Evolutionary conservation across 257 asterid species (phyloP).

Genomic region (Capsicum baccatum): DNA sequence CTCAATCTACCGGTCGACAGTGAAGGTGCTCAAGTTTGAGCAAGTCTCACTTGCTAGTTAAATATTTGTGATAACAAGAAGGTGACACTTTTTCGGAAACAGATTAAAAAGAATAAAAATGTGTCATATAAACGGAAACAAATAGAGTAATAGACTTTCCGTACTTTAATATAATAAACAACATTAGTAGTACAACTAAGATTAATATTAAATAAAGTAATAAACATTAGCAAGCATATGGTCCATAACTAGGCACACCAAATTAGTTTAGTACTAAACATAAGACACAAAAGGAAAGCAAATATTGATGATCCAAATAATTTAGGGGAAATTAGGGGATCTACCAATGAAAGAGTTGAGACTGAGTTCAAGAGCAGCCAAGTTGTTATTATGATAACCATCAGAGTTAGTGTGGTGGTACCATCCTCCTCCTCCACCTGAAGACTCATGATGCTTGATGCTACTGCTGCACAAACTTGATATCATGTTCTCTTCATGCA

Average conservation of each 20-base stretch:
- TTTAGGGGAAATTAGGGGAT: conserved; percentile 42
- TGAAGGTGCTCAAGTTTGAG: too few species aligned
- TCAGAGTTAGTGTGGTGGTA: conserved; percentile 23
- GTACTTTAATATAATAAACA: not conserved
- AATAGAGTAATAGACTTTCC: not conserved
- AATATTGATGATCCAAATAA: not conserved
- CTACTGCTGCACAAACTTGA: conserved; percentile 34
- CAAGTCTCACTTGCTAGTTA: too few species aligned
- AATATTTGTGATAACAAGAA: too few species aligned
- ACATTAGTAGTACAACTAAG: conserved; percentile 17
- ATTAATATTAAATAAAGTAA: not conserved
- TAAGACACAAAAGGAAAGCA: not conserved
- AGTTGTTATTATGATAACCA: conserved; percentile 17
- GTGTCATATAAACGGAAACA: too few species aligned
- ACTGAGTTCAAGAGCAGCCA: conserved; percentile 62
- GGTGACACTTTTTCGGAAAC: too few species aligned
- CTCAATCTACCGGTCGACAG: too few species aligned
- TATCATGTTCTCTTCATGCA: conserved; percentile 60
- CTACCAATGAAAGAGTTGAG: conserved; percentile 71
- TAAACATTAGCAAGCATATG: not conserved
- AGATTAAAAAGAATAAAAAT: not conserved
- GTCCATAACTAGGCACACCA: not conserved
- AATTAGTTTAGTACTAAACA: not conserved
- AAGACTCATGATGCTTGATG: conserved; percentile 20
- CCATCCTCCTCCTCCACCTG: conserved; percentile 24